Percentiles rank a stretch among this genome's conserved stretches.
These are phyloP conservation scores for Biscogniauxia sp. DNA, from an alignment of 2,329 filamentous ascomycete species.

Conservation along the genomic window DNA sequence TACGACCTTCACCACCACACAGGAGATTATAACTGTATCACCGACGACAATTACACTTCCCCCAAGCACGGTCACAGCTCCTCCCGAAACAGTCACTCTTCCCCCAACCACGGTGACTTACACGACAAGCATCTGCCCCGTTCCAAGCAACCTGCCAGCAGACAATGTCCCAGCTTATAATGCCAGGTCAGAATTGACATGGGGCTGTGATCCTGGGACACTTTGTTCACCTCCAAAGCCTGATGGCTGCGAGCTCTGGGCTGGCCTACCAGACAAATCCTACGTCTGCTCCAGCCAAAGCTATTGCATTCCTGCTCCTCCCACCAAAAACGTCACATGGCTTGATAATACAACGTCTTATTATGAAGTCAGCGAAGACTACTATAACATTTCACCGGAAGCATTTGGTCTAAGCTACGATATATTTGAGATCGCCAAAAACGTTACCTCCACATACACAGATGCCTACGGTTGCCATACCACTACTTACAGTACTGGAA, in stretches of 20 bases:
- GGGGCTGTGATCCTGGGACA: conserved; percentile 52
- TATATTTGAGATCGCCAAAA: conserved; percentile 52
- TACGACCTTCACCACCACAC: conserved; percentile 30
- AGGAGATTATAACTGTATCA: conserved; percentile 23
- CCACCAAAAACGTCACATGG: conserved; percentile 41
- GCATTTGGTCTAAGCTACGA: conserved; percentile 62
- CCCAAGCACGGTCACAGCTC: conserved; percentile 8
- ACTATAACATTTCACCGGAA: conserved; percentile 63
- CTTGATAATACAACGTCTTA: conserved; percentile 43
- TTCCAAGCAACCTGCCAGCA: conserved; percentile 11
- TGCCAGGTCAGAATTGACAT: conserved; percentile 43
- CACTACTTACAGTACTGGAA: conserved; percentile 51
- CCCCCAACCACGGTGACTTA: conserved; percentile 4
- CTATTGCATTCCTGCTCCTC: conserved; percentile 45
- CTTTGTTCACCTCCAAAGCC: conserved; percentile 54
- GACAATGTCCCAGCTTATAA: conserved; percentile 26
- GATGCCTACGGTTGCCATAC: conserved; percentile 30
- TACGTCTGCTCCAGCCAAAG: conserved; percentile 44
- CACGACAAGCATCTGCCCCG: background rate
- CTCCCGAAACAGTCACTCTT: conserved; percentile 9
- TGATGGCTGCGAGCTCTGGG: conserved; percentile 50
- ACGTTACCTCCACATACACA: conserved; percentile 32
- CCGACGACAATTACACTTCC: conserved; percentile 22
- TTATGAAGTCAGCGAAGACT: conserved; percentile 52
- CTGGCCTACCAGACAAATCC: conserved; percentile 41